Percentiles rank a stretch among this genome's conserved stretches.
Conservation (phyloP, 805 yeast genomes). For the Metschnikowia kofuensis region DNA sequence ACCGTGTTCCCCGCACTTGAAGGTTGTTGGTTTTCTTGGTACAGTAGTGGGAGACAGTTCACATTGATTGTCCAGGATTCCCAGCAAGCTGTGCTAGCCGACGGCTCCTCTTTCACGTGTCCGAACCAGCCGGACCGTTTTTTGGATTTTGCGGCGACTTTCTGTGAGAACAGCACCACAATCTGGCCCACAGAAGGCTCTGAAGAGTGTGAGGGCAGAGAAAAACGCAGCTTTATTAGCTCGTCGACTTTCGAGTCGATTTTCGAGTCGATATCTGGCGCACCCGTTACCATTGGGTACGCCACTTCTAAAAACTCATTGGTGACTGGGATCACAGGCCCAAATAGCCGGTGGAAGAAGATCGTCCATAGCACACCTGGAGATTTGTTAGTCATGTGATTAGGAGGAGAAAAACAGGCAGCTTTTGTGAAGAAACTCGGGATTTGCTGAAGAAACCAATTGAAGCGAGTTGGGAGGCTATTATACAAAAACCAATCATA, state of each 20-base stretch:
- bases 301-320: constrained; percentile 57
- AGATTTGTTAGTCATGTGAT: constrained; percentile 9
- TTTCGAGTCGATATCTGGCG: constrained; percentile 48
- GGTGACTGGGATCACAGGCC: constrained; percentile 55
- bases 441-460: no score
- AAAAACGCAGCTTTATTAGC: constrained; percentile 29
- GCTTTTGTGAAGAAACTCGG: no score
- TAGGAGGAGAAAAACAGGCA: background rate
- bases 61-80: constrained; percentile 66
- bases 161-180: constrained; percentile 38
- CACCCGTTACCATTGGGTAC: constrained; percentile 49
- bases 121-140: constrained; percentile 59
- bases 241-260: constrained; percentile 36
- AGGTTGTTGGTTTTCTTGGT: constrained; percentile 7
- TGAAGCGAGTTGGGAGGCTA: no score
- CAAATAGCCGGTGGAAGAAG: constrained; percentile 67
- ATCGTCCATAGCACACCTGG: constrained; percentile 62
- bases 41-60: constrained; percentile 35
- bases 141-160: constrained; percentile 32
- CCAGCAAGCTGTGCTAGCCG: constrained; percentile 53
- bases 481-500: no score
- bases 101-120: constrained; percentile 19
- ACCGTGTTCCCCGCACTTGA: constrained; percentile 8
- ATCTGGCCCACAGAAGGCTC: constrained; percentile 30
- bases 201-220: constrained; percentile 17